phyloP scores from a whole-genome alignment of 148 eudicot genomes.

The Pharnaceum exiguum region DNA sequence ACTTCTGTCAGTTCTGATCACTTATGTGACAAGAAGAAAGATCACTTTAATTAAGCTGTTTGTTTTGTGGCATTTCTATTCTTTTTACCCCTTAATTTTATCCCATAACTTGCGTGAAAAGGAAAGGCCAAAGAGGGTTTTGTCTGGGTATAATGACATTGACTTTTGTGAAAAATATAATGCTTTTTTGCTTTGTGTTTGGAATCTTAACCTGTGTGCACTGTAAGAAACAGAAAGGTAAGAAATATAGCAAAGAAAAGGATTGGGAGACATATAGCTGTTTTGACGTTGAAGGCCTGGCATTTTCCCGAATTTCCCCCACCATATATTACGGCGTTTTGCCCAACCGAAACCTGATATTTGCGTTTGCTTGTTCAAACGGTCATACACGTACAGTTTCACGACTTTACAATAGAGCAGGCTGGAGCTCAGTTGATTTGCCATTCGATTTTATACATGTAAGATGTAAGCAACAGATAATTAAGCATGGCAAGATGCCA shows the following conservation, averaged over 20 bases:
- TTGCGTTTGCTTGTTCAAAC: not conserved
- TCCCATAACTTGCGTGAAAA: constrained; percentile 12
- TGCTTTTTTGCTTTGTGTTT: constrained; percentile 1
- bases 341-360: not conserved
- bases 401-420: no score
- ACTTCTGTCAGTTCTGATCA: no score
- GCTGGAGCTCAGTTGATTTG: no score
- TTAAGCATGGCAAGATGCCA: no score
- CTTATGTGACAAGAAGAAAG: no score
- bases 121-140: constrained; percentile 1
- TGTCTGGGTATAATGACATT: constrained; percentile 15
- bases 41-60: not conserved
- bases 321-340: constrained; percentile 9
- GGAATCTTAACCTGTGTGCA: not conserved
- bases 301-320: not conserved
- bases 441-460: no score
- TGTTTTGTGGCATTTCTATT: not conserved
- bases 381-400: no score
- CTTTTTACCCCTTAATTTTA: not conserved
- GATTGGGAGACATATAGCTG: not conserved
- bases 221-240: no score
- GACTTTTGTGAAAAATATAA: constrained; percentile 7
- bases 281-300: constrained; percentile 22
- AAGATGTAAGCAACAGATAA: no score
- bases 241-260: not conserved